These are phyloP conservation scores for Lathyrus oleraceus DNA, from an alignment of 306 rosid species.

Conservation along the genomic window DNA sequence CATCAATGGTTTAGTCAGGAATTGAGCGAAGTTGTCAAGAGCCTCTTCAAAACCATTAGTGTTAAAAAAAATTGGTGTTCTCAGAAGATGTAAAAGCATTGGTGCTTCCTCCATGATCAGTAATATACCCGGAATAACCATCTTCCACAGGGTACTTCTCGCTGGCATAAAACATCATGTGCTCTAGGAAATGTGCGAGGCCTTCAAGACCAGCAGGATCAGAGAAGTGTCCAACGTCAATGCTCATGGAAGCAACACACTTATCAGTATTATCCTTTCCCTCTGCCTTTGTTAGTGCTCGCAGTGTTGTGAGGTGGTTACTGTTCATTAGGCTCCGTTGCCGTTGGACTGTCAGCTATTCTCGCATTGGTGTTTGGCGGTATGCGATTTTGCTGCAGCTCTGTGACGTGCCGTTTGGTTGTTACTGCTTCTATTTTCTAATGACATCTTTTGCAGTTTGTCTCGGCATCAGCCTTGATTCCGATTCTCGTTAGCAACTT, in stretches of 20 bases:
- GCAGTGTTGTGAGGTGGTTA: neutral
- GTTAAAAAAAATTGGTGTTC: constrained; percentile 73
- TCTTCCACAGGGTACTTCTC: constrained; percentile 92
- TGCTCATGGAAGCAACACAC: constrained; percentile 98
- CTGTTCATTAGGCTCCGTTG: neutral
- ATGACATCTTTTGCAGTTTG: too few species aligned
- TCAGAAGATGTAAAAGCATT: constrained; percentile 79
- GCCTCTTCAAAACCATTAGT: constrained; percentile 89
- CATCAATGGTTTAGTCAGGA: constrained; percentile 90
- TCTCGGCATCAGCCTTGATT: too few species aligned
- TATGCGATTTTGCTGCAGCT: too few species aligned
- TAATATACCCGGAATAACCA: constrained; percentile 85
- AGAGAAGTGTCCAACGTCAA: constrained; percentile 78
- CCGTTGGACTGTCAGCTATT: too few species aligned
- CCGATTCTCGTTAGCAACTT: too few species aligned
- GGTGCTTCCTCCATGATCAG: constrained; percentile 89
- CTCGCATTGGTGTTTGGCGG: too few species aligned
- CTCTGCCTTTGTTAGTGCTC: neutral
- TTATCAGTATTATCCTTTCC: constrained; percentile 55
- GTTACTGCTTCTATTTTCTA: too few species aligned
- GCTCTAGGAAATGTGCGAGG: constrained; percentile 97
- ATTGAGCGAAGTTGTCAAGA: constrained; percentile 82
- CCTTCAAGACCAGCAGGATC: constrained; percentile 92
- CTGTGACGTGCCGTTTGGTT: too few species aligned
- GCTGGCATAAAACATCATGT: constrained; percentile 97